These are phyloP conservation scores for Cutaneotrichosporon sp. DNA, from an alignment of 1,284 basidiomycete species.

Conservation along the genomic window DNA sequence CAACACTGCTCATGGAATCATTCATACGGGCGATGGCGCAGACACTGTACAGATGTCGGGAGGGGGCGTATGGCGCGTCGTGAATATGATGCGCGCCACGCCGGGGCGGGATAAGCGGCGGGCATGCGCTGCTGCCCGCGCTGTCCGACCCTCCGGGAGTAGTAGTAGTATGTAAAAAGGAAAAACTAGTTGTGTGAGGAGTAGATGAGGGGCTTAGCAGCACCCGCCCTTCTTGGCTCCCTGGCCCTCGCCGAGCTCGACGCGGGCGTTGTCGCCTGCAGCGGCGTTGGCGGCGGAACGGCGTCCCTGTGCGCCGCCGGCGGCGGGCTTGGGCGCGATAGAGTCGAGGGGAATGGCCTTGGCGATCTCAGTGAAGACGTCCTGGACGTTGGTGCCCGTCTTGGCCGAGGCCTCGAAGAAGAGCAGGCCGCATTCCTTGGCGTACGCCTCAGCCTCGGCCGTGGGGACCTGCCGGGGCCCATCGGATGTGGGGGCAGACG, in stretches of 20 bases:
- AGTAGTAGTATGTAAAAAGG: no score
- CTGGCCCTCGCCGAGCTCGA: conserved; percentile 65
- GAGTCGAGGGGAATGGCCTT: conserved; percentile 97
- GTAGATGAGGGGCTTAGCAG: conserved; percentile 24
- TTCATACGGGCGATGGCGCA: conserved; percentile 4
- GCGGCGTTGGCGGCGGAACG: conserved; percentile 54
- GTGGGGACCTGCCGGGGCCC: conserved; percentile 77
- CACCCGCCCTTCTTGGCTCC: conserved; percentile 46
- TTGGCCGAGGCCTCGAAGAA: conserved; percentile 99
- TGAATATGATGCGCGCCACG: background rate
- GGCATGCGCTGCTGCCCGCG: background rate
- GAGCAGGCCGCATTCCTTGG: conserved; percentile 81
- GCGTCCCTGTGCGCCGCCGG: conserved; percentile 53
- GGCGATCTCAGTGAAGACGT: conserved; percentile 97
- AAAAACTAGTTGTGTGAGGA: background rate
- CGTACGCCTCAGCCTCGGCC: conserved; percentile 95
- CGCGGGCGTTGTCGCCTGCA: conserved; percentile 56
- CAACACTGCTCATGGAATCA: background rate
- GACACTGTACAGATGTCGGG: conserved; percentile 4
- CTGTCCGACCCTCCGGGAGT: no score
- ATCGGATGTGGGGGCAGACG: conserved; percentile 50
- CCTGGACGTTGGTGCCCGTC: conserved; percentile 92
- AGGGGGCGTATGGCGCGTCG: background rate
- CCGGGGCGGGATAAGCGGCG: background rate
- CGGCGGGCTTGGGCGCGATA: conserved; percentile 66